Evolutionary conservation across 345 rosid species (phyloP), one percentile per base, ranked within the genome.

Genomic region (Lenwebbia sp.): DNA sequence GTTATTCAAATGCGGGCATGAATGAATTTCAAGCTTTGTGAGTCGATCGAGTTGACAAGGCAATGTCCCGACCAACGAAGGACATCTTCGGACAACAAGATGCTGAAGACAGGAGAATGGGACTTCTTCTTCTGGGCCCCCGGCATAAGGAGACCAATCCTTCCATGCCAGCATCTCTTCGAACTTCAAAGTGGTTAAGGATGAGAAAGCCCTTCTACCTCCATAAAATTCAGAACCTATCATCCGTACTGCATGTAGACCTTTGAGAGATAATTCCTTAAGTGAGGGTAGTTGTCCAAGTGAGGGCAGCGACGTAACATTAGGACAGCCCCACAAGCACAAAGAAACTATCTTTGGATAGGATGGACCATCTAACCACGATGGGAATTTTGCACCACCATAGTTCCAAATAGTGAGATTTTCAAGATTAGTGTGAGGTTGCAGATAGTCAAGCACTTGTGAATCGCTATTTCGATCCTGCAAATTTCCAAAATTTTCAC

Each of bases 1-100:
- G 75, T 13, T 30, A 28, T 62, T 14, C 3, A 62, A 6, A 14
- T 28, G 75, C 4, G 0, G 40, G 75, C 75, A 62, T 3, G 40
- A 62, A 14, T 3, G 40, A 5, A 62, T 62, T 62, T 62, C 75
- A 28, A 62, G 40, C 0, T 62, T 62, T 0, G 30, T 15, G 9
- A 62, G 75, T 28, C 0, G 10, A 28, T 62, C 0, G 15, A 62
- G 22, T 14, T 14, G 75, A 62, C 5, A 62, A 28, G 75, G 75
- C 75, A 62, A 62, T 62, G 75, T 14, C 11, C 0, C 5, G 0
- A 62, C 9, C 22, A 62, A 14, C 0, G 40, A 62, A 62, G 40
- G 75, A 62, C 40, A 62, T 0, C 2, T 28, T 0, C 0, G 40
- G 0, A 62, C 2, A 30, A 62, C 3, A 14, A 62, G 75, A 14